phyloP scores from a whole-genome alignment of 2,329 filamentous ascomycete species.

The Epicoccum sorghinum region DNA sequence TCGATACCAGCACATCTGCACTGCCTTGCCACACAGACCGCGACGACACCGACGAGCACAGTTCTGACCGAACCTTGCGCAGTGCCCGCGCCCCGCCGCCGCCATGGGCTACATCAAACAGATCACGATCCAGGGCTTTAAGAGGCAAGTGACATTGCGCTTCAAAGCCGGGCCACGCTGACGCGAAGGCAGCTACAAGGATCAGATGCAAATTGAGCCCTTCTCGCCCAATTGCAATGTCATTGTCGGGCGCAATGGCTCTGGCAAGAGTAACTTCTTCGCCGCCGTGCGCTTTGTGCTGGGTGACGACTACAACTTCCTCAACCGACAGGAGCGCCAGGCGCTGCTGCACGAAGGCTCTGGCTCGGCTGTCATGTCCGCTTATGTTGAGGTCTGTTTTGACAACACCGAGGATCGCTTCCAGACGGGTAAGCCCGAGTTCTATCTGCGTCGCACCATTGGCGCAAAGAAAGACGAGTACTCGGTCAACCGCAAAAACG shows the following conservation, averaged over 20 bases:
- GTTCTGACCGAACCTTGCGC: conserved; percentile 7
- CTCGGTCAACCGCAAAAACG: conserved; percentile 94
- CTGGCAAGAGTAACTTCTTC: conserved; percentile 99
- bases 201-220: conserved; percentile 97
- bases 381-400: conserved; percentile 99
- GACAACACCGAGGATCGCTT: conserved; percentile 97
- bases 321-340: conserved; percentile 94
- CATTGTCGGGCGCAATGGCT: conserved; percentile 98
- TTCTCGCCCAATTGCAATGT: conserved; percentile 98
- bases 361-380: conserved; percentile 96
- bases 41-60: background rate
- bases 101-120: conserved; percentile 83
- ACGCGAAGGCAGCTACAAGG: conserved; percentile 79
- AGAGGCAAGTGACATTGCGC: conserved; percentile 69
- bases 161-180: conserved; percentile 1
- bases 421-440: conserved; percentile 87
- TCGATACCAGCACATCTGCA: background rate
- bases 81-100: conserved; percentile 22
- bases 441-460: conserved; percentile 90
- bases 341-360: conserved; percentile 97
- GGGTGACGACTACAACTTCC: conserved; percentile 94
- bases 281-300: conserved; percentile 98
- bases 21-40: background rate
- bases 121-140: conserved; percentile 99
- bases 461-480: conserved; percentile 99